phyloP scores from a whole-genome alignment of 768 basidiomycete genomes.

The Ramaria sp. region DNA sequence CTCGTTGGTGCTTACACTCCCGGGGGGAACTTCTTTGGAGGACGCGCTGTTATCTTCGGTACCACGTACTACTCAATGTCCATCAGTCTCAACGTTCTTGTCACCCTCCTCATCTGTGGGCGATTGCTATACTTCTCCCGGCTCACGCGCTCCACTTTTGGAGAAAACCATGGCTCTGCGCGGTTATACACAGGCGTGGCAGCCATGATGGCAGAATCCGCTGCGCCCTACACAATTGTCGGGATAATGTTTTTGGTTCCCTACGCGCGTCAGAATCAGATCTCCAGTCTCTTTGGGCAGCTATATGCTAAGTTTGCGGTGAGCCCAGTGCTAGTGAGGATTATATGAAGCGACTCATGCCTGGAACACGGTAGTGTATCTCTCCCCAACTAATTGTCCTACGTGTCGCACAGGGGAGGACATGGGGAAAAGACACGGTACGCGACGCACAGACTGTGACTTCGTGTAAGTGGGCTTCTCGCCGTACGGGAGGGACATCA shows the following conservation, averaged over 20 bases:
- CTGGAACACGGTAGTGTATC: constrained; percentile 18
- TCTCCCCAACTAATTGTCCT: constrained; percentile 25
- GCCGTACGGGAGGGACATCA: no score
- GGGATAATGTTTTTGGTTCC: neutral
- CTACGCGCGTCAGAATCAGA: neutral
- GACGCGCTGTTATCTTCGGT: constrained; percentile 27
- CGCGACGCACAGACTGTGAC: neutral
- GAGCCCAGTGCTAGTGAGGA: constrained; percentile 17
- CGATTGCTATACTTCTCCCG: neutral
- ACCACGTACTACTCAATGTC: constrained; percentile 26
- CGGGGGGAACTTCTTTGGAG: constrained; percentile 29
- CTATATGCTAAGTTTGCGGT: constrained; percentile 33
- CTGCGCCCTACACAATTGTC: constrained; percentile 18
- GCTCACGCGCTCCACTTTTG: neutral
- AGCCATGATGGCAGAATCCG: constrained; percentile 7
- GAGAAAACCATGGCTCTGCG: neutral
- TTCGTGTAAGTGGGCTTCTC: no score
- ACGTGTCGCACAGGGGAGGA: constrained; percentile 23
- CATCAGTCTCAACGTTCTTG: neutral
- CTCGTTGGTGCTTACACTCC: constrained; percentile 29
- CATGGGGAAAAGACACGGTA: constrained; percentile 5
- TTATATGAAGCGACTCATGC: neutral
- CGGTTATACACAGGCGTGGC: neutral
- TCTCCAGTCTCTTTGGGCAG: constrained; percentile 25
- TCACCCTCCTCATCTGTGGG: neutral